phyloP scores from a whole-genome alignment of 805 yeast species.

The Ogataea zsoltii region DNA sequence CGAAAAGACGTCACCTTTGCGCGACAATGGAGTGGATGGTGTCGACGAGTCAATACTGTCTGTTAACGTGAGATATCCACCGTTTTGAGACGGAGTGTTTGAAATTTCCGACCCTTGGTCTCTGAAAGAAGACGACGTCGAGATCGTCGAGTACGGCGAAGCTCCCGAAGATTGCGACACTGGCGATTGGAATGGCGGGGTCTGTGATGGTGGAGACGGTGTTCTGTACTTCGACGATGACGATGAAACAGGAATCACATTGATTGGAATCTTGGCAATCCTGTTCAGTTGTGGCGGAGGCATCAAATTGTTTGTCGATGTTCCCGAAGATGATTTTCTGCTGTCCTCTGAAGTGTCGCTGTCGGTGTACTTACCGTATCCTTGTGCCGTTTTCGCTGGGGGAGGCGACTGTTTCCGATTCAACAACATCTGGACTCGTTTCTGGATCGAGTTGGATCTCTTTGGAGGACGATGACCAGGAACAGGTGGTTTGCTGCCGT shows the following conservation, averaged over 20 bases:
- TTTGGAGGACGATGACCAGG: constrained; percentile 30
- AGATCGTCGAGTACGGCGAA: constrained; percentile 13
- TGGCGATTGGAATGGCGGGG: constrained; percentile 22
- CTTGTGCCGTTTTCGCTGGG: constrained; percentile 64
- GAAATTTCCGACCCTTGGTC: constrained; percentile 7
- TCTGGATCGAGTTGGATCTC: constrained; percentile 46
- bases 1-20: constrained; percentile 1
- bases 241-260: constrained; percentile 15
- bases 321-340: not conserved
- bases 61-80: constrained; percentile 11
- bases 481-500: constrained; percentile 14
- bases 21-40: constrained; percentile 9
- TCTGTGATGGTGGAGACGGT: constrained; percentile 26
- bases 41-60: constrained; percentile 13
- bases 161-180: constrained; percentile 9
- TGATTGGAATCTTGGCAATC: constrained; percentile 21
- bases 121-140: constrained; percentile 11
- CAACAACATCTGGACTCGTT: constrained; percentile 53
- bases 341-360: constrained; percentile 2
- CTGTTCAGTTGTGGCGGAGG: constrained; percentile 23
- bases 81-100: constrained; percentile 9
- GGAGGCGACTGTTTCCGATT: constrained; percentile 45
- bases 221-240: constrained; percentile 13
- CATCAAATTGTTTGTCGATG: constrained; percentile 5
- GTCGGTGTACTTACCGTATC: constrained; percentile 78